Base-by-base conservation (phyloP, 73 alveolate species). In the Diophrys sp. region DNA sequence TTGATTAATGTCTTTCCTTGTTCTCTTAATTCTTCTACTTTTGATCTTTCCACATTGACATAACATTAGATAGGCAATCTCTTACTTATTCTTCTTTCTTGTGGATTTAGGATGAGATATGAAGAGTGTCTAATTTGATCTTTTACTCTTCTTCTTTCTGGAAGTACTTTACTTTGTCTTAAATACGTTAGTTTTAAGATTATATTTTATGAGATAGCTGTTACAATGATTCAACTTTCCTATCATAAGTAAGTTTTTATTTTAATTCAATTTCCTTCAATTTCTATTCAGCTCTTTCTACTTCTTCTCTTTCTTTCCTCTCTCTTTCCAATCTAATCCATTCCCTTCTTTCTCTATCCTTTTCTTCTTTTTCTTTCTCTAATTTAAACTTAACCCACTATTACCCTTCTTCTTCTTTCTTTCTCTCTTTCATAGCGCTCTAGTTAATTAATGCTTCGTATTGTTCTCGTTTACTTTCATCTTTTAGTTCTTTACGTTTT, bases 261-360 rank as follows among this genome's bases (percentile, higher is more conserved):
- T 44, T 44, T 11, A 11, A 5, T 44, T 44, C 62, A 44, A 44
- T 44, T 18, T 11, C 18, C 18, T 44, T 44, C 18, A 44, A 44
- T 18, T 18, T 44, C 62, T 44, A 31, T 62, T 62, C 77, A 23
- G 77, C 28, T 76, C 70, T 57, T 2, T 76, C 29, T 8, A 76
- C 23, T 56, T 76, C 67, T 34, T 56, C 29, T 27, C 30, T 31
- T 70, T 54, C 67, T 27, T 57, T 25, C 33, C 54, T 70, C 2
- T n/a, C 62, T 27, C 73, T 56, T 28, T 56, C 56, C 70, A 5
- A 11, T 18, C 18, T 18, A 44, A 44, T 5, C 62, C 5, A 44
- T 18, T 44, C 62, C 62, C 62, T 44, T 18, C 18, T 44, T 11
- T 11, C 18, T 18, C 18, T 44, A 5, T 44, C 62, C 62, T 44